Evolutionary conservation across 75 land plant genomes (phyloP).

Genomic region (Pinus albicaulis): DNA sequence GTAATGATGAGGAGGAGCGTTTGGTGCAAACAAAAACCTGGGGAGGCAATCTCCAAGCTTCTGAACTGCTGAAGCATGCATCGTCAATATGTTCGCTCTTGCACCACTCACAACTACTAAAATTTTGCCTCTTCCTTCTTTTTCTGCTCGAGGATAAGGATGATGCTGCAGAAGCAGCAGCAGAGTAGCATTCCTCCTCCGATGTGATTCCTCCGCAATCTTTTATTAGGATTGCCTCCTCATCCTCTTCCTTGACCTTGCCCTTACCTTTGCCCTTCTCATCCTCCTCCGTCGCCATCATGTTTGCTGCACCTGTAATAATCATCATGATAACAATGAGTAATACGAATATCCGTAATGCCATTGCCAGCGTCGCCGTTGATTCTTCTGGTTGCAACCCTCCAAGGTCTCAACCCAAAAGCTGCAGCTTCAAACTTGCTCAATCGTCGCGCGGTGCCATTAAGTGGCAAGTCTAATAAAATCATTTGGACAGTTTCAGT

Average conservation of each 20-base stretch:
- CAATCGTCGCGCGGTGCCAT: too few species aligned
- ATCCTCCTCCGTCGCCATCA: too few species aligned
- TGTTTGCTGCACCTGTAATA: too few species aligned
- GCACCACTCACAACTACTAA: conserved; percentile 35
- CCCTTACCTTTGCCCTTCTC: background rate
- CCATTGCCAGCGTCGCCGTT: too few species aligned
- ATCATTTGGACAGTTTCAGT: too few species aligned
- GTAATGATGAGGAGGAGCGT: background rate
- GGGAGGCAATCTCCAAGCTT: conserved; percentile 37
- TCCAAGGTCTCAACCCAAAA: too few species aligned
- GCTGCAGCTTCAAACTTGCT: too few species aligned
- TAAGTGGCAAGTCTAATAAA: too few species aligned
- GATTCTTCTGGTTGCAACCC: too few species aligned
- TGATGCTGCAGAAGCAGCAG: background rate
- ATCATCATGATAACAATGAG: too few species aligned
- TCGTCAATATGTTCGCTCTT: conserved; percentile 44
- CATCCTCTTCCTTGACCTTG: background rate
- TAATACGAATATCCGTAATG: too few species aligned
- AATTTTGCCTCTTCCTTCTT: background rate
- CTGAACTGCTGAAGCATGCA: conserved; percentile 36
- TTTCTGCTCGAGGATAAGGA: background rate
- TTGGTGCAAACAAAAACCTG: conserved; percentile 40
- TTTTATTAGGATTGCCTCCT: background rate
- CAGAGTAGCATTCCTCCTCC: conserved; percentile 6
- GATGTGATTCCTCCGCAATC: conserved; percentile 13